Percentiles rank a stretch among this genome's conserved stretches.
phyloP scores from a whole-genome alignment of 371 early-diverging fungal genomes.

The Gilbertella persicaria region DNA sequence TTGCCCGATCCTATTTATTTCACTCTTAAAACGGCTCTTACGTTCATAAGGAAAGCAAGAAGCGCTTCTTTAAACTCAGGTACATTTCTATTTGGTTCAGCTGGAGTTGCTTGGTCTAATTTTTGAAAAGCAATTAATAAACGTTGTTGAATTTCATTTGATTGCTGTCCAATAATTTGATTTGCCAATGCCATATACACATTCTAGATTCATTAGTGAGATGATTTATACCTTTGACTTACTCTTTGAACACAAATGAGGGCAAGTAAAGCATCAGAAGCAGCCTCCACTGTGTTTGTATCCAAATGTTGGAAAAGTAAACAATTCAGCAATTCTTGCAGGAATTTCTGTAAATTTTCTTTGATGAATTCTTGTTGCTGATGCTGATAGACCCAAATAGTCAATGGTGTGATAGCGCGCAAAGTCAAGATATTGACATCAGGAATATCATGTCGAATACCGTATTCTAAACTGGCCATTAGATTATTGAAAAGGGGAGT shows the following conservation, averaged over 20 bases:
- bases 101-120: slow-evolving; percentile 42
- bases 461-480: slow-evolving; percentile 68
- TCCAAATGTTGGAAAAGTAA: slow-evolving; percentile 66
- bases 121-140: slow-evolving; percentile 52
- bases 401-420: slow-evolving; percentile 64
- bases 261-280: slow-evolving; percentile 61
- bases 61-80: slow-evolving; percentile 52
- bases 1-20: slow-evolving; percentile 58
- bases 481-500: slow-evolving; percentile 56
- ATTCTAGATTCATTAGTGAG: slow-evolving; percentile 11
- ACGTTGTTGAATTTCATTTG: slow-evolving; percentile 49
- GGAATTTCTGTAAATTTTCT: slow-evolving; percentile 55
- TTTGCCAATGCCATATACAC: slow-evolving; percentile 39
- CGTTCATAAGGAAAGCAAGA: slow-evolving; percentile 63
- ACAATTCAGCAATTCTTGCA: slow-evolving; percentile 54
- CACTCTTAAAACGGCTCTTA: slow-evolving; percentile 67
- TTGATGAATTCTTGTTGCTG: slow-evolving; percentile 30
- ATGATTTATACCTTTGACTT: slow-evolving; percentile 10
- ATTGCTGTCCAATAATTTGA: slow-evolving; percentile 57
- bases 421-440: slow-evolving; percentile 65
- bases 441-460: slow-evolving; percentile 59
- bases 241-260: slow-evolving; percentile 59
- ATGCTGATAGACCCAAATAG: slow-evolving; percentile 54
- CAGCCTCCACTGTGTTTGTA: slow-evolving; percentile 57
- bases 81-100: slow-evolving; percentile 23